These are phyloP conservation scores for Parachaetomium inaequale DNA, from an alignment of 495 filamentous ascomycete genomes.

Conservation along the genomic window DNA sequence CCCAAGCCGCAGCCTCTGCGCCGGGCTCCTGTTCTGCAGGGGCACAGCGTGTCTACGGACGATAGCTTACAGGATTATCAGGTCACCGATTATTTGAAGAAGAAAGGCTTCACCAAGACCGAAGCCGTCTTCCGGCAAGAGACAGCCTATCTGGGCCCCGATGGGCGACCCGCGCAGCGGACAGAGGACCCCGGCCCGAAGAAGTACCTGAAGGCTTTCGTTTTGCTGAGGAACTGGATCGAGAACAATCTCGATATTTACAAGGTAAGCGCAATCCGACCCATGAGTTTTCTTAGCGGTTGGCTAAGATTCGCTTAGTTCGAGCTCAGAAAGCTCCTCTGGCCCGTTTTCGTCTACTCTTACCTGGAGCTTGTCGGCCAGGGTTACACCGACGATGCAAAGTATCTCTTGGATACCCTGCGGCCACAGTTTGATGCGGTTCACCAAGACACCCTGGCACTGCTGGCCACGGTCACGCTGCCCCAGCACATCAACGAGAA, in stretches of 20 bases:
- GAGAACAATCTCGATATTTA: conserved; percentile 89
- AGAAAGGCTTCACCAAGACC: conserved; percentile 91
- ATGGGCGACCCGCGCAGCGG: conserved; percentile 64
- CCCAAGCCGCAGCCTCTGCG: not conserved
- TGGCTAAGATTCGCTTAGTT: conserved; percentile 53
- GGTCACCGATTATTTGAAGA: conserved; percentile 95
- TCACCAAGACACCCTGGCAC: conserved; percentile 71
- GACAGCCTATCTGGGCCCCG: conserved; percentile 67
- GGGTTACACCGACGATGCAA: conserved; percentile 63
- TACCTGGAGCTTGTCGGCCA: conserved; percentile 79
- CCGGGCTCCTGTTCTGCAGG: not conserved
- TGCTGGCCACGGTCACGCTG: conserved; percentile 62
- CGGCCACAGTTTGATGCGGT: conserved; percentile 65
- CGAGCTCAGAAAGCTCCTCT: conserved; percentile 80
- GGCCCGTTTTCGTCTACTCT: conserved; percentile 92
- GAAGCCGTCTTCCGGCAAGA: conserved; percentile 92
- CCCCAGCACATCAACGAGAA: conserved; percentile 75
- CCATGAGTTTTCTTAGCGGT: not conserved
- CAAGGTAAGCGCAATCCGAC: conserved; percentile 55
- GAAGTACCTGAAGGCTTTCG: conserved; percentile 72
- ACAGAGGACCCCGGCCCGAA: conserved; percentile 66
- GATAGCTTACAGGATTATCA: conserved; percentile 29
- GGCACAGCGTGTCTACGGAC: not conserved
- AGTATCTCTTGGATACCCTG: conserved; percentile 65
- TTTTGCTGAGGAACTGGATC: conserved; percentile 72